phyloP scores from a whole-genome alignment of 1,139 yeast species.

The Candida gigantensis region DNA sequence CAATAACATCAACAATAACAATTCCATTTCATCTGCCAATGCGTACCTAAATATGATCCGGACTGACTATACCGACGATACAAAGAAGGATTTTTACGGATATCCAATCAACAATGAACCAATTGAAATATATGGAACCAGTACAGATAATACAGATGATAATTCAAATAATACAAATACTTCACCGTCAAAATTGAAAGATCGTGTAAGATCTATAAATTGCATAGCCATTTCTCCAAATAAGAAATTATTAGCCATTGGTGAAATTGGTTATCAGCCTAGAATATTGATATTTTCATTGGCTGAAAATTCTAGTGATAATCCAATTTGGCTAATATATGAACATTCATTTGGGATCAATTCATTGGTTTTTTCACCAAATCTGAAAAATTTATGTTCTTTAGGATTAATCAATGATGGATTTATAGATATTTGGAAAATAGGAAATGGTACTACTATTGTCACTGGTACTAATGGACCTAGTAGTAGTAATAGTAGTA shows the following conservation, averaged over 20 bases:
- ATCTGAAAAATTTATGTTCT: conserved; percentile 55
- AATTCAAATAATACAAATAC: conserved; percentile 5
- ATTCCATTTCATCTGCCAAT: conserved; percentile 23
- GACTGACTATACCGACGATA: conserved; percentile 15
- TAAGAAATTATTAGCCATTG: conserved; percentile 56
- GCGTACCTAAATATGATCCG: conserved; percentile 33
- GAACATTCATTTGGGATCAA: conserved; percentile 69
- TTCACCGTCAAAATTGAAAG: conserved; percentile 39
- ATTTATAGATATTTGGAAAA: conserved; percentile 59
- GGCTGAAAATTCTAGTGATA: conserved; percentile 46
- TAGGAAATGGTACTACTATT: conserved; percentile 15
- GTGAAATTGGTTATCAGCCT: conserved; percentile 69
- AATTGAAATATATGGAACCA: conserved; percentile 21
- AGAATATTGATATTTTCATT: conserved; percentile 59
- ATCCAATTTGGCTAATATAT: conserved; percentile 52
- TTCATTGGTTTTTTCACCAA: conserved; percentile 56
- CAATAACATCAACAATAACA: neutral
- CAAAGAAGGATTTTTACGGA: conserved; percentile 35
- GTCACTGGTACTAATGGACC: no score
- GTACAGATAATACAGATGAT: conserved; percentile 11
- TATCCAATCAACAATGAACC: conserved; percentile 31
- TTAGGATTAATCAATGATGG: conserved; percentile 69
- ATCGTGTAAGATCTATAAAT: conserved; percentile 53
- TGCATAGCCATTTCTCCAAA: conserved; percentile 60
- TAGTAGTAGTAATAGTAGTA: no score